Base-by-base conservation (phyloP, 371 early-diverging fungal genomes). In the Globomyces sp. region DNA sequence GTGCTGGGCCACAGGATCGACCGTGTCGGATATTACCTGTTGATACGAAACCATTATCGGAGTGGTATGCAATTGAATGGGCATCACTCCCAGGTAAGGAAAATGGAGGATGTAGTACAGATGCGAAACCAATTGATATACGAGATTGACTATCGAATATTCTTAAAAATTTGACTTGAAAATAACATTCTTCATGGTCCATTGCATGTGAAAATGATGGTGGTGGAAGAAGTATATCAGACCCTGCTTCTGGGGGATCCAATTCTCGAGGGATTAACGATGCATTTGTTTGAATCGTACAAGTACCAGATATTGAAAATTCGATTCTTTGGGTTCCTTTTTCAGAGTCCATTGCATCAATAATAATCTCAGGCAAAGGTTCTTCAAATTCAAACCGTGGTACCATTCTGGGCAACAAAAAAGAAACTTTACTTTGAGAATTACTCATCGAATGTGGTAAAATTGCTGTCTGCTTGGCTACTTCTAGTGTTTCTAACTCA, bases 1-100 rank as follows among this genome's bases (percentile, higher is more conserved):
- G 55, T 37, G 55, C 55, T 37, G 4, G 39, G 4, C 34, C 9
- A 8, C 13, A 39, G 2, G 24, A 3, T 39, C 40, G 34, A 8
- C 40, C 40, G 55, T 55, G 39, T 13, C 34, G n/a, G 4, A 55
- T 55, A n/a, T 13, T 37, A 3, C 55, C 55, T 6, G 37, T 8
- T 0, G 55, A 37, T 24, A 24, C 24, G 24, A 24, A 24, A 24
- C 24, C 24, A 24, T 24, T 24, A 24, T 24, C 24, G 24, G 24
- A 24, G n/a, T 55, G 55, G n/a, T 55, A 55, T 24, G 24, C 58
- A 24, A 58, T 58, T 5, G 58, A 58, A 10, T 13, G 8, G 41
- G 41, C 45, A 24, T 41, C 45, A 4, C 2, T 41, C 24, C 58
- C 58, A 44, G 58, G 58, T 45, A 58, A 58, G 5, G 13, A 3